Evolutionary conservation across 1,139 yeast species (phyloP).

Genomic region (Suhomyces yuchorum): DNA sequence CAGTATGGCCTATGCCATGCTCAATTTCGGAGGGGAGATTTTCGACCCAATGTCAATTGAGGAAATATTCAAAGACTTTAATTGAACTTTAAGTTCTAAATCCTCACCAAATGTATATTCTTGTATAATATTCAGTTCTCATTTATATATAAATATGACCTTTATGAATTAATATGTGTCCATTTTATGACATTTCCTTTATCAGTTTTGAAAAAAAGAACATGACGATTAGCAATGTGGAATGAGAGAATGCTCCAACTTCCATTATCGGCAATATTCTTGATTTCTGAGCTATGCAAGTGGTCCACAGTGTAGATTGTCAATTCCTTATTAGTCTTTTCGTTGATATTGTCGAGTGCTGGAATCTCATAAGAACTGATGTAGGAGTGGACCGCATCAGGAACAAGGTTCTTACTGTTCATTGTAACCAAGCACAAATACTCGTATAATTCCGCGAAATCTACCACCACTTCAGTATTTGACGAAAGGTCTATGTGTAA

Average conservation of each 20-base stretch:
- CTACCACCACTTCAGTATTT: constrained; percentile 1
- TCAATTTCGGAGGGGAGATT: constrained; percentile 7
- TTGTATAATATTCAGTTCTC: constrained; percentile 6
- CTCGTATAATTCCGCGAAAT: constrained; percentile 20
- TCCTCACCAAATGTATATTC: not conserved
- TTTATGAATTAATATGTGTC: not conserved
- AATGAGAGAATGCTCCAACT: constrained; percentile 2
- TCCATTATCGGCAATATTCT: not conserved
- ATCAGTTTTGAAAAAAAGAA: constrained; percentile 6
- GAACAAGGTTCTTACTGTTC: constrained; percentile 20
- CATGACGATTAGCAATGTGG: not conserved
- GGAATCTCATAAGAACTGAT: constrained; percentile 21
- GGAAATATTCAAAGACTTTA: constrained; percentile 15
- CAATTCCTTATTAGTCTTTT: no score
- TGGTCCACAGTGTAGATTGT: not conserved
- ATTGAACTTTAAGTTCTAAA: not conserved
- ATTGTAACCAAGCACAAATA: constrained; percentile 22
- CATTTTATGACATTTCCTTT: constrained; percentile 1
- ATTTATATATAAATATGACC: constrained; percentile 8
- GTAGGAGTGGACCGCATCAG: constrained; percentile 15
- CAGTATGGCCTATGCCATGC: not conserved
- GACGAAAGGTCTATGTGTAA: not conserved
- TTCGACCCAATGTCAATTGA: constrained; percentile 15
- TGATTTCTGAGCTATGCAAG: constrained; percentile 1
- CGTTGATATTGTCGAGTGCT: not conserved